Evolutionary conservation across 2,329 filamentous ascomycete species (phyloP).

Genomic region (Neoscytalidium dimidiatum): DNA sequence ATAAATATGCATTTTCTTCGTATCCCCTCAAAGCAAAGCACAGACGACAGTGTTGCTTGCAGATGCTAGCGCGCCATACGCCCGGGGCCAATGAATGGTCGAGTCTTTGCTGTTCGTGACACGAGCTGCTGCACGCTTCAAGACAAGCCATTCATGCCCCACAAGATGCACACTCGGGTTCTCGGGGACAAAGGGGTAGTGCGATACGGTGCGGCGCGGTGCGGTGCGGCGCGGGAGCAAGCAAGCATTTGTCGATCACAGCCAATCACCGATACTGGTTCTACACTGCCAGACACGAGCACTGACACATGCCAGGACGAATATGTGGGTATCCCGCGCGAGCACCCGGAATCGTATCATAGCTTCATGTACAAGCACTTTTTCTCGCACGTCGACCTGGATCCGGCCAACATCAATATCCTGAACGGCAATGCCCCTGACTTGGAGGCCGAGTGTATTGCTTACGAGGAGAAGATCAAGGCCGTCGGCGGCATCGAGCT

Average conservation of each 20-base stretch:
- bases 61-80: neutral
- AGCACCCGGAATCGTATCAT: slow-evolving; percentile 85
- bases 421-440: slow-evolving; percentile 78
- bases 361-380: slow-evolving; percentile 93
- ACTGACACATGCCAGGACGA: slow-evolving; percentile 62
- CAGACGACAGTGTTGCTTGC: neutral
- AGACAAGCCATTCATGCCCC: neutral
- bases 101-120: neutral
- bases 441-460: slow-evolving; percentile 73
- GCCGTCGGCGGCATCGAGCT: slow-evolving; percentile 77
- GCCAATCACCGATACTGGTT: neutral
- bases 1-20: slow-evolving; percentile 13
- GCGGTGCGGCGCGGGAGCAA: neutral
- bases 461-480: slow-evolving; percentile 78
- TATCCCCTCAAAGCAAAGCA: slow-evolving; percentile 1
- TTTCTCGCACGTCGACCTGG: slow-evolving; percentile 82
- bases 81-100: neutral
- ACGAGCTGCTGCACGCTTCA: neutral
- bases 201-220: too few species aligned
- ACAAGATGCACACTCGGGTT: too few species aligned
- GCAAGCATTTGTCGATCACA: neutral
- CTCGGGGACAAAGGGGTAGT: neutral
- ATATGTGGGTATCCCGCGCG: slow-evolving; percentile 79
- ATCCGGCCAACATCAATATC: slow-evolving; percentile 81
- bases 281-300: neutral